Evolutionary conservation across 305 asterid genomes (phyloP).

Genomic region (Fraxinus angustifolia): DNA sequence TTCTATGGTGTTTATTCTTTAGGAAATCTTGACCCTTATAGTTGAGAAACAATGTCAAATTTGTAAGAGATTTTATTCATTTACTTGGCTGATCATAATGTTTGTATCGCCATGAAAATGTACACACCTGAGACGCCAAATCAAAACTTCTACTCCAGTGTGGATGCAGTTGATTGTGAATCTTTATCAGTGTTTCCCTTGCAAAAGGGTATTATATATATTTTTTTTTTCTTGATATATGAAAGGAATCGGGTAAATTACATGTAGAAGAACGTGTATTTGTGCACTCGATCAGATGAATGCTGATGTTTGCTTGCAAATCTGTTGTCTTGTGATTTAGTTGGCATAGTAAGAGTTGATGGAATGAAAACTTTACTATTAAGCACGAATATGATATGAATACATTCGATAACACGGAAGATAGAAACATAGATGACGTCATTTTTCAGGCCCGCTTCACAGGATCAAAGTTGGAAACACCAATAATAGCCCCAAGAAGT

Average conservation of each 20-base stretch:
- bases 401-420: conserved; percentile 23
- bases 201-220: background rate
- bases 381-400: conserved; percentile 9
- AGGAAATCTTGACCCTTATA: conserved; percentile 14
- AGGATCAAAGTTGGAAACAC: conserved; percentile 88
- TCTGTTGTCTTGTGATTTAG: background rate
- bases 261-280: background rate
- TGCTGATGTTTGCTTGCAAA: background rate
- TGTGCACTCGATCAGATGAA: background rate
- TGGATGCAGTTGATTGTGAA: background rate
- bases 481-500: conserved; percentile 57
- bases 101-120: conserved; percentile 7
- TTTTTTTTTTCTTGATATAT: background rate
- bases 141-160: background rate
- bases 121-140: background rate
- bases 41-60: conserved; percentile 11
- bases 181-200: background rate
- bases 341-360: background rate
- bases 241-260: background rate
- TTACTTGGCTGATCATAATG: background rate
- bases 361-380: conserved; percentile 17
- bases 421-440: conserved; percentile 15
- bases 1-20: background rate
- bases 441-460: conserved; percentile 66
- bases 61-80: background rate